phyloP scores from a whole-genome alignment of 2,329 filamentous ascomycete species.

The Calonectria ilicicola region DNA sequence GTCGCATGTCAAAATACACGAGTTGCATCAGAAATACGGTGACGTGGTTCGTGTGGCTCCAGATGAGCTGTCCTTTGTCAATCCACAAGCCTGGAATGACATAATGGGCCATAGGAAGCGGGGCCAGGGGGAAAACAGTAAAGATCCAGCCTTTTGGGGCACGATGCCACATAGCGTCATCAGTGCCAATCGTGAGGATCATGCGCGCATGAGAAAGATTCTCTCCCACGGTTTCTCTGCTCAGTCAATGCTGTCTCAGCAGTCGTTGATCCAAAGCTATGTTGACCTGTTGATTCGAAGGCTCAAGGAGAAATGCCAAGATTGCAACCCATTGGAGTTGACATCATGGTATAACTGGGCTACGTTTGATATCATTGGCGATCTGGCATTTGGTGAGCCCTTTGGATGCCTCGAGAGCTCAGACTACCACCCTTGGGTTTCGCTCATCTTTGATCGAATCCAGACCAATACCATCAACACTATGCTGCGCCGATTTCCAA shows the following conservation, averaged over 20 bases:
- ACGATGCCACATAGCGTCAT: constrained; percentile 8
- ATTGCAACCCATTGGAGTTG: constrained; percentile 33
- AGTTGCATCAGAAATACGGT: constrained; percentile 41
- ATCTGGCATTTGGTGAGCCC: constrained; percentile 43
- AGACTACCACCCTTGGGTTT: neutral
- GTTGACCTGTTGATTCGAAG: constrained; percentile 53
- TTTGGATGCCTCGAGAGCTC: constrained; percentile 35
- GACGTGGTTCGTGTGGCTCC: constrained; percentile 55
- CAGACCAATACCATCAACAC: neutral
- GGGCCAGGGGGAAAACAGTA: neutral
- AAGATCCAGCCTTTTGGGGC: neutral
- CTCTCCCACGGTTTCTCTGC: constrained; percentile 41
- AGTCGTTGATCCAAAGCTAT: constrained; percentile 49
- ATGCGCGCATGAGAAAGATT: constrained; percentile 22
- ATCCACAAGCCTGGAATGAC: constrained; percentile 18
- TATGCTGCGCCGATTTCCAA: neutral
- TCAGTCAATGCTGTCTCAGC: constrained; percentile 38
- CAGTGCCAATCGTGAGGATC: constrained; percentile 20
- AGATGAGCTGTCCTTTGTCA: constrained; percentile 46
- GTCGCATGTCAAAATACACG: neutral
- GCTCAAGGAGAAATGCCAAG: constrained; percentile 46
- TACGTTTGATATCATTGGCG: constrained; percentile 47
- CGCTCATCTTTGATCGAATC: neutral
- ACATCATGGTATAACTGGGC: constrained; percentile 44
- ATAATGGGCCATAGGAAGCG: constrained; percentile 9